Evolutionary conservation across 371 early-diverging fungal genomes (phyloP), one percentile per base, ranked within the genome.

Genomic region (Massospora cicadina): DNA sequence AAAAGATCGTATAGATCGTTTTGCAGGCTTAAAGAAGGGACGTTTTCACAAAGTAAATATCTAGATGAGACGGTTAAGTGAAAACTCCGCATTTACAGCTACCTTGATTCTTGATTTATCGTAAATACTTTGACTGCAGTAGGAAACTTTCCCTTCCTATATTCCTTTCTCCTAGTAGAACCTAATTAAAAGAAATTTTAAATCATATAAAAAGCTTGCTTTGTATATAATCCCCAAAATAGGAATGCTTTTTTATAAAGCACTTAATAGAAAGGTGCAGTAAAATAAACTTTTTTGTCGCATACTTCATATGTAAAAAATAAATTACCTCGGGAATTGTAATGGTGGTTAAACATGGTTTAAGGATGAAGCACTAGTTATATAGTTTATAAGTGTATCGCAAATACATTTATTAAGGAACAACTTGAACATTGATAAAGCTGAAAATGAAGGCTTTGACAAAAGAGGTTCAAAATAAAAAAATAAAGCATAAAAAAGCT

Each of bases 101-200:
- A 69, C 69, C 60, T 71, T 7, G 81, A 80, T 62, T 80, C 81
- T 63, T 80, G 77, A 23, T 76, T 70, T 54, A 79, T 70, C 0
- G 78, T 76, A 63, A 77, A 80, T 1, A 77, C 77, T 61, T 71
- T 69, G 13, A 77, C 77, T 27, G 80, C 75, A 23, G 69, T 71
- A 24, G 73, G 72, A 64, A 65, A 54, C 12, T 65, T 67, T 30
- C 69, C 69, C 17, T 63, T 63, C 54, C 69, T 33, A 53, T 69
- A 69, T 31, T 60, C 59, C 43, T 43, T 43, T 43, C 43, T 43
- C 17, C 43, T 43, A 43, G 43, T 43, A 10, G 43, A 43, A 10
- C 43, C 43, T 43, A 43, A 43, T 43, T 17, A 43, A 43, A 43
- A 43, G 17, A 43, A 43, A 10, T 10, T 43, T 43, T 5, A 17